Evolutionary conservation across 108 stramenopile species (phyloP).

Genomic region (Cylindrotheca fusiformis): DNA sequence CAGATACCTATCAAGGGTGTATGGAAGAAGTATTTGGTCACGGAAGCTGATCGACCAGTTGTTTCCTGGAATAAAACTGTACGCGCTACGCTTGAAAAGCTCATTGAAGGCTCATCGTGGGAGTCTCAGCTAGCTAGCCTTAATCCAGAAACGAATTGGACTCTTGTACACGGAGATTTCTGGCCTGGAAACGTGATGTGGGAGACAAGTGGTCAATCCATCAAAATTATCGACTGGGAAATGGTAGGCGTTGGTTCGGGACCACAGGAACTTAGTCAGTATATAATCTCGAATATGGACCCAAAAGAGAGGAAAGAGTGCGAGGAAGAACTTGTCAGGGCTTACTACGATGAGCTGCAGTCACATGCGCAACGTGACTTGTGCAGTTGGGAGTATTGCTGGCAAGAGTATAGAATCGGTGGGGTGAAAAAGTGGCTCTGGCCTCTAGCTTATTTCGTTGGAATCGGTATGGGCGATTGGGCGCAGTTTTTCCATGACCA

Average conservation of each 20-base stretch:
- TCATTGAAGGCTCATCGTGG: slow-evolving; percentile 36
- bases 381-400: slow-evolving; percentile 37
- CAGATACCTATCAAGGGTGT: slow-evolving; percentile 27
- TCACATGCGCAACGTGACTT: background rate
- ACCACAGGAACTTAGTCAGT: slow-evolving; percentile 65
- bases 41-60: slow-evolving; percentile 4
- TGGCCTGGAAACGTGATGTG: slow-evolving; percentile 55
- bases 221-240: slow-evolving; percentile 56
- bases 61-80: slow-evolving; percentile 44
- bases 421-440: slow-evolving; percentile 60
- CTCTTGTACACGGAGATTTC: slow-evolving; percentile 60
- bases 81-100: slow-evolving; percentile 10
- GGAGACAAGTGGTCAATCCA: too few species aligned
- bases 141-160: slow-evolving; percentile 21
- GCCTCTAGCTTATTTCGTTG: slow-evolving; percentile 51
- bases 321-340: slow-evolving; percentile 27
- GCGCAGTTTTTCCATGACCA: slow-evolving; percentile 69
- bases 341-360: slow-evolving; percentile 40
- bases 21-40: slow-evolving; percentile 19
- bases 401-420: slow-evolving; percentile 47
- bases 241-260: slow-evolving; percentile 60
- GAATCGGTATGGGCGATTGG: slow-evolving; percentile 25
- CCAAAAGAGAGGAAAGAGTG: slow-evolving; percentile 32
- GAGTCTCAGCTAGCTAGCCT: slow-evolving; percentile 30
- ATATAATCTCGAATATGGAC: slow-evolving; percentile 48